Base-by-base conservation (phyloP, 2,329 filamentous ascomycete genomes). In the Colletotrichum musae region DNA sequence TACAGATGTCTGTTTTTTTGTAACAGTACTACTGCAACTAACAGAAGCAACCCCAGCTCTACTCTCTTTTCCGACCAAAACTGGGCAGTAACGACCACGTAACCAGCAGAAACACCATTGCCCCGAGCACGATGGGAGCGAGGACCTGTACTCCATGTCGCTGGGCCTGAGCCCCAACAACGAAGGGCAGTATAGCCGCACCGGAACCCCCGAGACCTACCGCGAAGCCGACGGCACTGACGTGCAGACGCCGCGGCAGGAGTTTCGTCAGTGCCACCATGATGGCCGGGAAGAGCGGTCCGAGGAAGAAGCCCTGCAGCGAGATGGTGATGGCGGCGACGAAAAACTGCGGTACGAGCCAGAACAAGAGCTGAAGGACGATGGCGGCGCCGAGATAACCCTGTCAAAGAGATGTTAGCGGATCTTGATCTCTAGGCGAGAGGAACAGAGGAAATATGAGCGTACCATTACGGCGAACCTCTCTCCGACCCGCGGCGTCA, bases 261-360 rank as follows among this genome's bases (percentile, higher is more conserved):
- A 81, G 83, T 74, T 92, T 93, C 0, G 92, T 93, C 26, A 90
- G 88, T 2, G 89, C 89, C 0, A 94, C 88, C 2, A 95, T 85
- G 1, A 87, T 91, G 2, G 90, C 91, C 0, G 93, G 92, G 78
- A 94, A 95, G n/a, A 95, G 78, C 0, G 93, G 93, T 0, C 93
- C 93, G 0, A 95, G 84, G 75, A 94, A 94, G 83, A 95, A 94
- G 0, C 93, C 93, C 67, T 94, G 88, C 0, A 95, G 77, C 0
- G 89, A 84, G 9, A 94, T 90, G 3, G 91, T 89, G 1, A 95
- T 85, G 0, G 92, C 91, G 0, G 91, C 93, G 6, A 93, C 91
- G 75, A 92, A 88, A 78, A 95, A 93, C 58, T 91, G 87, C 0
- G 93, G 93, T 0, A 95, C 90, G 2, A 95, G 88, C 93, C 93